Evolutionary conservation across 257 asterid genomes (phyloP), one percentile per base, ranked within the genome.

Genomic region (Paulownia fortunei): DNA sequence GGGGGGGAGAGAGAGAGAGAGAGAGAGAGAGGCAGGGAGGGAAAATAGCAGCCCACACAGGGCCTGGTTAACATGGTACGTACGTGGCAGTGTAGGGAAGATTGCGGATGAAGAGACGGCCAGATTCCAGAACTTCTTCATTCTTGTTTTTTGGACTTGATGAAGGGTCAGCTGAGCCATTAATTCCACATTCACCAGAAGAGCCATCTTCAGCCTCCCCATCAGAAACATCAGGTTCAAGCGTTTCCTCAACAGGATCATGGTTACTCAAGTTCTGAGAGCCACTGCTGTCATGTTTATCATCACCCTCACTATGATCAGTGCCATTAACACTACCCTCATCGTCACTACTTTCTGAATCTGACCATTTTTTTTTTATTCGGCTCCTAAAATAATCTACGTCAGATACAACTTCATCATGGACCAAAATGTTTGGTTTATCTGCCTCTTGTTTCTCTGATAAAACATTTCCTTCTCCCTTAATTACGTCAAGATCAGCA

Each of bases 81-180:
- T 90, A 95, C 99, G 93, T 90, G 76, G 97, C 84, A 67, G 93
- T 82, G 87, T 90, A 95, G 3, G 99, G 94, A 74, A 95, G 91
- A 80, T 93, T 95, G 66, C 93, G 96, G 78, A 95, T 78, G 88
- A 91, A 93, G 39, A 95, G 88, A 54, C 98, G 96, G 42, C 89
- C 89, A 52, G 89, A 77, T 69, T 90, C 92, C 36, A 93, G 76
- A 84, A 82, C 76, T 67, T 81, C 93, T 69, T 84, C 87, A 51
- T 64, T 73, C 78, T 86, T 80, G 49, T 79, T 87, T 73, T 84
- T 63, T 62, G 70, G 78, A 72, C 86, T 79, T 74, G 89, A 75
- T 21, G 83, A 80, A 47, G 81, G 87, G 39, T 78, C 90, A 63
- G 69, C 85, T 15, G 74, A 55, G 69, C 78, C 83, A 66, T 74